phyloP scores from a whole-genome alignment of 805 yeast species.

The Ogataea neopini region DNA sequence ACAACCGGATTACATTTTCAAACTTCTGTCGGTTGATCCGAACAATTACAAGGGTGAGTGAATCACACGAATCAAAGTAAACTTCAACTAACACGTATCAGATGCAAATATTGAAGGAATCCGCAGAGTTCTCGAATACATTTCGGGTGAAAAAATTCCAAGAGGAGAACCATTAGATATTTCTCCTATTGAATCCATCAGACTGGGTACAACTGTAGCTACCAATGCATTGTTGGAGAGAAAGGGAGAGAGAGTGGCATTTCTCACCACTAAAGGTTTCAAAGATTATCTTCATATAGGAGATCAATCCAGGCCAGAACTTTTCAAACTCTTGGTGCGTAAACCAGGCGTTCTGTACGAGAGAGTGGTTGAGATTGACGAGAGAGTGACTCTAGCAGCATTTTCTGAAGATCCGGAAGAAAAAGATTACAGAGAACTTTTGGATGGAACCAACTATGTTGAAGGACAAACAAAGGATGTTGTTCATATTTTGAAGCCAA shows the following conservation, averaged over 20 bases:
- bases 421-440: constrained; percentile 12
- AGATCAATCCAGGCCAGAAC: constrained; percentile 31
- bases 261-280: constrained; percentile 31
- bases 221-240: constrained; percentile 24
- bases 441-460: constrained; percentile 30
- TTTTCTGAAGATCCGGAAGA: constrained; percentile 25
- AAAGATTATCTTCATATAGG: constrained; percentile 34
- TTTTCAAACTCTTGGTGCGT: constrained; percentile 17
- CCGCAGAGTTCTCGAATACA: constrained; percentile 21
- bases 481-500: constrained; percentile 37
- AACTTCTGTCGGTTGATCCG: constrained; percentile 27
- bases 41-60: constrained; percentile 18
- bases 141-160: constrained; percentile 15
- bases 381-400: constrained; percentile 24
- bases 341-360: constrained; percentile 21
- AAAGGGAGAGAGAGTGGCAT: constrained; percentile 20
- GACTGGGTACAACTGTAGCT: constrained; percentile 30
- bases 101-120: constrained; percentile 31
- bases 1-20: constrained; percentile 38
- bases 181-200: constrained; percentile 20
- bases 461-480: constrained; percentile 42
- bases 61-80: neutral
- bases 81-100: neutral
- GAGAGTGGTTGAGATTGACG: constrained; percentile 20
- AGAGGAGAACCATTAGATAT: constrained; percentile 19